Conservation (phyloP, 345 rosid genomes). For the Corchorus olitorius region DNA sequence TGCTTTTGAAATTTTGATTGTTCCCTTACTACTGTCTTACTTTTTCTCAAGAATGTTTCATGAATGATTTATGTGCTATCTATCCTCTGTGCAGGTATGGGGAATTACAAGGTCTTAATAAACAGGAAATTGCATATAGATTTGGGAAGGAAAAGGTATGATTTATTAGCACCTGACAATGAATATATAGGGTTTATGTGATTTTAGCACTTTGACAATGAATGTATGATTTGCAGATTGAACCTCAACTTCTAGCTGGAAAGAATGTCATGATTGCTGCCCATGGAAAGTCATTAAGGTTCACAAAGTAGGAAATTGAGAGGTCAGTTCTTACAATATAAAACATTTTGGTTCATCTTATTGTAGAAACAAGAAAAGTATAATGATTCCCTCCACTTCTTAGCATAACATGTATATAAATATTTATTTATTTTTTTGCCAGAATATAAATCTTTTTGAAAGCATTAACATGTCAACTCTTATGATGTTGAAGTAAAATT, state of each 20-base stretch:
- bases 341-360: neutral
- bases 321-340: neutral
- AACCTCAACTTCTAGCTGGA: conserved; percentile 82
- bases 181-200: no score
- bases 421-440: no score
- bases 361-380: neutral
- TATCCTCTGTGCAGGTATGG: conserved; percentile 67
- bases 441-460: neutral
- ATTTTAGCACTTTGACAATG: no score
- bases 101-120: conserved; percentile 93
- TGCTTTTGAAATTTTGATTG: conserved; percentile 7
- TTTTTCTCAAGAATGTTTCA: neutral
- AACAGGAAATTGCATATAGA: conserved; percentile 91
- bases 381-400: neutral
- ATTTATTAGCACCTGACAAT: conserved; percentile 24
- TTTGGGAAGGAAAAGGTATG: conserved; percentile 81
- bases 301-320: neutral
- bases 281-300: conserved; percentile 90
- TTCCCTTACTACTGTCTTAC: neutral
- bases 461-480: neutral
- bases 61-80: conserved; percentile 5
- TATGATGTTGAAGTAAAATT: neutral
- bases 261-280: conserved; percentile 94
- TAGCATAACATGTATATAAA: neutral
- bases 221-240: conserved; percentile 54